Base-by-base conservation (phyloP, 768 basidiomycete species). In the Lactarius deliciosus region DNA sequence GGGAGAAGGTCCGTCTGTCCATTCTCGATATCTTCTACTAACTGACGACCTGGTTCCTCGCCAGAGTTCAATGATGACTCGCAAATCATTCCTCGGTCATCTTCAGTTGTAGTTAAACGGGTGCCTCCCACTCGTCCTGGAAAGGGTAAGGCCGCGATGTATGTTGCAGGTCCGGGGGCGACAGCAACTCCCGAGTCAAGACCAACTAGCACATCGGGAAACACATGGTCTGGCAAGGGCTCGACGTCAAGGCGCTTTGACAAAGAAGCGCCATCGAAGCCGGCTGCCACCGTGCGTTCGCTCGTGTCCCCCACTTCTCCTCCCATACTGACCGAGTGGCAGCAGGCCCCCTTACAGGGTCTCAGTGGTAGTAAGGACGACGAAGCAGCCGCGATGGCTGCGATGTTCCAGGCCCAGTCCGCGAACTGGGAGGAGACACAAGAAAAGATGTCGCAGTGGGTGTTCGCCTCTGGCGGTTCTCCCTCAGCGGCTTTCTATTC, bases 361-460 rank as follows among this genome's bases (percentile, higher is more conserved):
- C 72, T 73, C 25, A 4, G 36, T 38, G 69, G 77, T 34, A 80
- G 78, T 32, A 81, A 83, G 53, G 83, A 86, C 58, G 96, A 97
- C 69, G 97, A 98, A 76, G 92, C 90, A 36, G 92, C 90, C n/a
- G 90, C 93, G 41, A 92, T 99, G 83, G 91, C 90, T n/a, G 96
- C 96, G 72, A 97, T 99, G 92, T 96, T 98, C 77, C 90, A 92
- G 77, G 91, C 91, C 67, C 92, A 94, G 78, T 88, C 88, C 47
- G 88, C 92, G 70, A 92, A 95, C 78, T 99, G 96, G 97, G 91
- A 97, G 81, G 92, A 96, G 85, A 90, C 95, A 75, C 94, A 98
- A 81, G 95, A 98, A 84, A 94, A 96, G 85, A 98, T 99, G 96
- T 91, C 95, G 76, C 89, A 94, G 97, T 99, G 83, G 82, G 96